Evolutionary conservation across 441 rosid genomes (phyloP).

Genomic region (Populus trichocarpa): DNA sequence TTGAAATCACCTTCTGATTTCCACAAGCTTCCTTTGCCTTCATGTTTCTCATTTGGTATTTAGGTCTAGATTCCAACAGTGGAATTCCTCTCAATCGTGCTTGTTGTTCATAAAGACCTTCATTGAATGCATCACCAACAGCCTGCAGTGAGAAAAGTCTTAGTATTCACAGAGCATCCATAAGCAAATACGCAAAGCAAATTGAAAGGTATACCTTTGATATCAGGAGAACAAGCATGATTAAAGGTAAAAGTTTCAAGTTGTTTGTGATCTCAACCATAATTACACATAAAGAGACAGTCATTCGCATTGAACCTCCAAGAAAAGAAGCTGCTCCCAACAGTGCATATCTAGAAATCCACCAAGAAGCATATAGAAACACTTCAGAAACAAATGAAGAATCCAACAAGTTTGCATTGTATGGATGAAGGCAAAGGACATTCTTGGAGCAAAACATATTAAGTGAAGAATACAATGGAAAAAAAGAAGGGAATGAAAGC

Average conservation of each 20-base stretch:
- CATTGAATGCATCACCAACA: conserved; percentile 98
- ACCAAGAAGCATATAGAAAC: conserved; percentile 19
- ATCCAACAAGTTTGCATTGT: neutral
- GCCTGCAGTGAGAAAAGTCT: conserved; percentile 52
- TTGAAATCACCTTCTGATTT: conserved; percentile 63
- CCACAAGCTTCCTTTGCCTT: conserved; percentile 88
- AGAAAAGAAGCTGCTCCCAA: conserved; percentile 99
- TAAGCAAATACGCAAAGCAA: conserved; percentile 3
- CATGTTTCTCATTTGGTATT: conserved; percentile 75
- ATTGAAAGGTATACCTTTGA: conserved; percentile 66
- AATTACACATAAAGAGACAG: conserved; percentile 94
- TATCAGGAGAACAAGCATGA: conserved; percentile 98
- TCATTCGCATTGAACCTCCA: conserved; percentile 99
- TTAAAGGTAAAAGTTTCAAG: conserved; percentile 88
- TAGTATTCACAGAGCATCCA: conserved; percentile 16
- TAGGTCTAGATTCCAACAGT: conserved; percentile 88
- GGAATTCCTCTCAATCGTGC: conserved; percentile 86
- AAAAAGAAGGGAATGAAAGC: neutral
- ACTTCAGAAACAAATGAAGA: conserved; percentile 14
- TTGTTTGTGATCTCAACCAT: conserved; percentile 99
- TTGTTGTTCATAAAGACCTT: conserved; percentile 95
- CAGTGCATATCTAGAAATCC: conserved; percentile 71
- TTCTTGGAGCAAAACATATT: neutral
- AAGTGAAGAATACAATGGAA: neutral
- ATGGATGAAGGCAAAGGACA: neutral